phyloP scores from a whole-genome alignment of 2,329 filamentous ascomycete species.

The Aureobasidium sp. region DNA sequence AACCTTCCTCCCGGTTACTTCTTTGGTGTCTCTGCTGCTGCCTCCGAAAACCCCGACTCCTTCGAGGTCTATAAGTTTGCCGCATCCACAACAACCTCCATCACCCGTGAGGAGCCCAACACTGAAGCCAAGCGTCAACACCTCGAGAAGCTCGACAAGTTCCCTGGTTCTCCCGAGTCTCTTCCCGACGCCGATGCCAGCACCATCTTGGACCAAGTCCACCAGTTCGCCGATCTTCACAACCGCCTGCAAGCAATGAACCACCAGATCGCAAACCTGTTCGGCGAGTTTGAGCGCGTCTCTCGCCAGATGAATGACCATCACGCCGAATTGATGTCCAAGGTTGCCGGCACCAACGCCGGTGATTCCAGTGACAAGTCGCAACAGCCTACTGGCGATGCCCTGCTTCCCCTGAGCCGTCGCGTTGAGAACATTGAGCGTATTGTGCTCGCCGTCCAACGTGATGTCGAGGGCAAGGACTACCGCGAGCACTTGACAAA shows the following conservation, averaged over 20 bases:
- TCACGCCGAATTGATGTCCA: slow-evolving; percentile 45
- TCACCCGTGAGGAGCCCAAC: slow-evolving; percentile 26
- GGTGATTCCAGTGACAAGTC: not conserved
- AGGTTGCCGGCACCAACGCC: not conserved
- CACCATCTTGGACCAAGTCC: slow-evolving; percentile 37
- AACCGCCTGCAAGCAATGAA: slow-evolving; percentile 69
- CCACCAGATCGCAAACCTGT: slow-evolving; percentile 60
- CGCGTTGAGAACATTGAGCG: slow-evolving; percentile 49
- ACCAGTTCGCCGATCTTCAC: slow-evolving; percentile 78
- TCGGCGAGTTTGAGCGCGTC: slow-evolving; percentile 49
- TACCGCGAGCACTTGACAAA: slow-evolving; percentile 49
- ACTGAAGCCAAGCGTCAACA: slow-evolving; percentile 26
- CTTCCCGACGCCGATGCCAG: slow-evolving; percentile 30
- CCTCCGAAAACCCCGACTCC: slow-evolving; percentile 85
- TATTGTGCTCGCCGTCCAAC: slow-evolving; percentile 43
- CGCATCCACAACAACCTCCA: slow-evolving; percentile 46
- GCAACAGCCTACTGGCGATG: slow-evolving; percentile 12
- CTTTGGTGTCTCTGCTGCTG: slow-evolving; percentile 81
- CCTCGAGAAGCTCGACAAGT: slow-evolving; percentile 27
- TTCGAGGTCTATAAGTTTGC: slow-evolving; percentile 89
- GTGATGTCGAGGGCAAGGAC: slow-evolving; percentile 51
- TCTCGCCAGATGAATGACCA: slow-evolving; percentile 49
- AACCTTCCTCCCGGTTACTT: slow-evolving; percentile 70
- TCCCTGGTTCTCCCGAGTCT: slow-evolving; percentile 37
- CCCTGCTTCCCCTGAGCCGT: slow-evolving; percentile 27